A percentile compares a stretch with the other conserved stretches of the same genome.
Conservation (phyloP, 345 rosid species). For the Lumnitzera racemosa region DNA sequence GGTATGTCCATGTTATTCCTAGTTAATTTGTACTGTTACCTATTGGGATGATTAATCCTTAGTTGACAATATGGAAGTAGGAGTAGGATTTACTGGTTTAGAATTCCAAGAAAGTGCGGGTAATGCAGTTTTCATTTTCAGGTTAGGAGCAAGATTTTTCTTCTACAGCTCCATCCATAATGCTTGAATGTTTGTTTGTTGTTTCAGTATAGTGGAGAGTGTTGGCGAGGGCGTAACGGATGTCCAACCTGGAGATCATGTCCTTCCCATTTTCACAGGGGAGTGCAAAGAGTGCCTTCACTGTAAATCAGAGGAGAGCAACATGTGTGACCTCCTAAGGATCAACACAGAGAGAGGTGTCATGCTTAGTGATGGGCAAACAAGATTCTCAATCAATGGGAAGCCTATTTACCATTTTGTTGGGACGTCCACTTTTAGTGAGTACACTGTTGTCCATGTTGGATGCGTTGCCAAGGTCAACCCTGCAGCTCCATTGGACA, state of each 20-base stretch:
- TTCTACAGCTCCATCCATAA: background rate
- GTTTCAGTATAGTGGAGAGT: constrained; percentile 69
- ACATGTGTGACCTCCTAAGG: constrained; percentile 81
- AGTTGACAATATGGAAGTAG: no score
- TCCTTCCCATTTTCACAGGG: constrained; percentile 72
- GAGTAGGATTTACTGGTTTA: no score
- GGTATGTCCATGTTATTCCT: constrained; percentile 23
- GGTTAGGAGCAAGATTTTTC: background rate
- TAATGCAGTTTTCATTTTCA: no score
- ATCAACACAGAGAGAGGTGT: constrained; percentile 66
- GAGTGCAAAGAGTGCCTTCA: constrained; percentile 70
- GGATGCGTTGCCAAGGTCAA: constrained; percentile 72
- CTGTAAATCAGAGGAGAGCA: constrained; percentile 71
- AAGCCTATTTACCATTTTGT: constrained; percentile 65
- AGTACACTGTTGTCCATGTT: constrained; percentile 75
- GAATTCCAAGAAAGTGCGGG: no score
- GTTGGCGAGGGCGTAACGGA: constrained; percentile 77
- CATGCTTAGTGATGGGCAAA: constrained; percentile 59
- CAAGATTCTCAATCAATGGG: constrained; percentile 66
- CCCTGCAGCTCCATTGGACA: constrained; percentile 74
- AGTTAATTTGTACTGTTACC: background rate
- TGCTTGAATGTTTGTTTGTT: background rate
- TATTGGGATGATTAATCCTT: background rate
- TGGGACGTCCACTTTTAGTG: constrained; percentile 77
- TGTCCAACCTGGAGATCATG: constrained; percentile 68